Evolutionary conservation across 352 stramenopile genomes (phyloP).

Genomic region (Globisporangium viniferum): DNA sequence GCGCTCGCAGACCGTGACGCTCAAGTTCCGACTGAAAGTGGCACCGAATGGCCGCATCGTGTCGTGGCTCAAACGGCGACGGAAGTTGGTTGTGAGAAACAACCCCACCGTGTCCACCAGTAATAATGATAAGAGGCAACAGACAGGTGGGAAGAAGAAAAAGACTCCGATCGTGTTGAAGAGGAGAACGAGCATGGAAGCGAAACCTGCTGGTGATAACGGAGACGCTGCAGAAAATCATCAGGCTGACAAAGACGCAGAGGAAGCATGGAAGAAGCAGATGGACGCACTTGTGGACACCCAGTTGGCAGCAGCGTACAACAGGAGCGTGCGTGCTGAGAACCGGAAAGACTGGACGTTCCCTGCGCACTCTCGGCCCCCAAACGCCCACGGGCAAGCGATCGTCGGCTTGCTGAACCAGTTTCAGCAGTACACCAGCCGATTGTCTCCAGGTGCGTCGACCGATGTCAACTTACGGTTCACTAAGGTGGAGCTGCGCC

Average conservation of each 20-base stretch:
- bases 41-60: conserved; percentile 16
- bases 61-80: conserved; percentile 22
- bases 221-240: not conserved
- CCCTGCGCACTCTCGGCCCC: conserved; percentile 41
- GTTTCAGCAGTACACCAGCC: conserved; percentile 26
- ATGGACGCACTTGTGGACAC: conserved; percentile 14
- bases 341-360: conserved; percentile 53
- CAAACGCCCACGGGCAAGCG: conserved; percentile 45
- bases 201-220: not conserved
- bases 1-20: conserved; percentile 43
- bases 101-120: not conserved
- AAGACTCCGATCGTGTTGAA: not conserved
- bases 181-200: not conserved
- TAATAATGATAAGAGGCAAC: conserved; percentile 4
- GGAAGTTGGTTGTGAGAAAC: not conserved
- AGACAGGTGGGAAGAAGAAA: not conserved
- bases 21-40: conserved; percentile 23
- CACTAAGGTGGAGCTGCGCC: conserved; percentile 55
- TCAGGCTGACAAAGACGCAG: not conserved
- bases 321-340: conserved; percentile 48
- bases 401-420: conserved; percentile 45
- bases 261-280: conserved; percentile 12
- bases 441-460: conserved; percentile 18
- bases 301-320: conserved; percentile 35
- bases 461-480: conserved; percentile 31